Conservation (phyloP, 208 protist genomes). For the Angomonas ambiguus region DNA sequence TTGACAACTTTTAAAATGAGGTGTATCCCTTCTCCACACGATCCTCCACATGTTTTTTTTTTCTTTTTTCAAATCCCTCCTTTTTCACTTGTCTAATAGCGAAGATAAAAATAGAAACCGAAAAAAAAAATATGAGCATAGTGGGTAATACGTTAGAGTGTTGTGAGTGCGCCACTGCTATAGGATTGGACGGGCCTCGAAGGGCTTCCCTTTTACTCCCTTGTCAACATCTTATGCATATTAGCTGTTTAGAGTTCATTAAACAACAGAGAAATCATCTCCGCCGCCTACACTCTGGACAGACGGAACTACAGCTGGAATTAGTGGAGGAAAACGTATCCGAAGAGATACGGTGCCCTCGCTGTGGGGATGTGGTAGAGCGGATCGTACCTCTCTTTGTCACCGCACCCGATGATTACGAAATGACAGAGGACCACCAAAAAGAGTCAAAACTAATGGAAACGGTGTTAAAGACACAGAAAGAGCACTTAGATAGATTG, state of each 20-base stretch:
- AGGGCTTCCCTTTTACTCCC: conserved; percentile 66
- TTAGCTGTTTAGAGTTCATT: conserved; percentile 72
- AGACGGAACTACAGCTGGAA: neutral
- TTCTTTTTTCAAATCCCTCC: neutral
- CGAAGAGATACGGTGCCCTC: neutral
- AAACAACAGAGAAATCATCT: conserved; percentile 26
- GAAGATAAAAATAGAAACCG: too few relatives aligned
- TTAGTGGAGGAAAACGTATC: neutral
- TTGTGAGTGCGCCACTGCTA: conserved; percentile 64
- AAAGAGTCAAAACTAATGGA: neutral
- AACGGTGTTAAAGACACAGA: conserved; percentile 27
- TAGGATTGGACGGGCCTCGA: conserved; percentile 58
- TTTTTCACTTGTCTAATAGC: neutral
- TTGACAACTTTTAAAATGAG: too few relatives aligned
- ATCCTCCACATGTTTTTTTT: neutral
- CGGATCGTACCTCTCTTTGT: neutral
- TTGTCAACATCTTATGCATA: conserved; percentile 80
- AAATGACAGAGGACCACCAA: neutral
- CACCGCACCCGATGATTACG: neutral
- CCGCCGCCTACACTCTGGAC: conserved; percentile 11
- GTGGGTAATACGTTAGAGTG: conserved; percentile 34
- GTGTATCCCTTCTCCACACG: too few relatives aligned
- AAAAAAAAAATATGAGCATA: too few relatives aligned
- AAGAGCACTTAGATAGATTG: conserved; percentile 39
- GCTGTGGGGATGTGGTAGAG: neutral